Conservation (phyloP, 1,284 basidiomycete genomes). For the Mycosarcoma mackinlayi region DNA sequence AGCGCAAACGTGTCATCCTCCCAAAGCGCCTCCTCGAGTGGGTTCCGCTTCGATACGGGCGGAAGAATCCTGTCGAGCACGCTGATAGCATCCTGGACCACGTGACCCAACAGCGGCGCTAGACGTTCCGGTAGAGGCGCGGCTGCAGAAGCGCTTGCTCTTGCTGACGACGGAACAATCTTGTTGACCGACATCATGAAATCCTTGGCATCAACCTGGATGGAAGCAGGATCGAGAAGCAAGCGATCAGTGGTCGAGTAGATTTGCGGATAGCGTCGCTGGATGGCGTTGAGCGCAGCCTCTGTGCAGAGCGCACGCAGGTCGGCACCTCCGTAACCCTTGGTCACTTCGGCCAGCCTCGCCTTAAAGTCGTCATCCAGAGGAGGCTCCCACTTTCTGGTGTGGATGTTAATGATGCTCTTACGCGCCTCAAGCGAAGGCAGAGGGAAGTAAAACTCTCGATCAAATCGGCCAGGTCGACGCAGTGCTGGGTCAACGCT, state of each 20-base stretch:
- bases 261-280: slow-evolving; percentile 95
- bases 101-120: slow-evolving; percentile 78
- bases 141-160: slow-evolving; percentile 86
- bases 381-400: slow-evolving; percentile 88
- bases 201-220: slow-evolving; percentile 86
- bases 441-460: slow-evolving; percentile 97
- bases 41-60: slow-evolving; percentile 67
- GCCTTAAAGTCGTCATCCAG: slow-evolving; percentile 75
- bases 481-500: slow-evolving; percentile 95
- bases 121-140: slow-evolving; percentile 87
- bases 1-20: slow-evolving; percentile 74
- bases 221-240: slow-evolving; percentile 84
- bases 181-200: slow-evolving; percentile 95
- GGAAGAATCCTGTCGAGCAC: slow-evolving; percentile 73
- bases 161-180: slow-evolving; percentile 87
- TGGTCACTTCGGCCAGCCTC: slow-evolving; percentile 87
- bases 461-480: slow-evolving; percentile 93
- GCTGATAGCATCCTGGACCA: slow-evolving; percentile 78
- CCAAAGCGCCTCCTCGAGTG: slow-evolving; percentile 90
- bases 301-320: slow-evolving; percentile 80
- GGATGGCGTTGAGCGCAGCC: slow-evolving; percentile 94
- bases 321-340: slow-evolving; percentile 98
- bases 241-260: slow-evolving; percentile 91
- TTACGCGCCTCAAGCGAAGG: slow-evolving; percentile 85
- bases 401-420: slow-evolving; percentile 92